Evolutionary conservation across 139 green algal genomes (phyloP), one percentile per base, ranked within the genome.

Genomic region (Asterochloris sp.): DNA sequence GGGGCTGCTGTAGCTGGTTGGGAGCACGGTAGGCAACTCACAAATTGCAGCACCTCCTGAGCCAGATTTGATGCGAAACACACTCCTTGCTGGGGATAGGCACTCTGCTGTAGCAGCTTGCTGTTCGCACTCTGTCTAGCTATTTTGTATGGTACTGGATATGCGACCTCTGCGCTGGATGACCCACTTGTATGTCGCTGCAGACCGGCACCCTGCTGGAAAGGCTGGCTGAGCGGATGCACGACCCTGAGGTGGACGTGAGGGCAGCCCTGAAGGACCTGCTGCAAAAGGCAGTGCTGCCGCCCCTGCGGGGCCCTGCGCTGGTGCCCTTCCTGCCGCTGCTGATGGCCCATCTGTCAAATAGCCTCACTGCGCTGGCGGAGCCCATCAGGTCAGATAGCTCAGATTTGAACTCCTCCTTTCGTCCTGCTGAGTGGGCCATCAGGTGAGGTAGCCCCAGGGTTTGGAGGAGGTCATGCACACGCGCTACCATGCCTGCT

Each of bases 321-420:
- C 81, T 97, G n/a, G 73, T 76, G 8, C 92, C 94, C 1, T 97
- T 97, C 84, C 81, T 96, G 82, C 93, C 92, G 8, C 69, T 96
- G 24, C 66, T 97, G 11, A 94, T 97, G 91, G 93, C 91, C 24
- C 94, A 97, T 73, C 79, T 97, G 38, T 91, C 85, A 85, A 91
- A 88, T 0, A 90, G 91, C 14, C 92, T 95, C 87, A 95, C 92
- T 1, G 87, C 92, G 78, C 78, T 91, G 62, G 73, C 84, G 13
- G 78, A 86, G 21, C 62, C 62, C 10, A 81, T 91, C 0, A 63
- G 88, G 81, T 85, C 29, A 23, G 67, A 14, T 19, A 19, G 13
- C 10, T 10, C 21, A 19, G 24, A 62, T 61, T 17, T 62, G 12
- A 27, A 9, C 47, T 15, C 15, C 23, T 13, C 15, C 21, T 23